Evolutionary conservation across 495 filamentous ascomycete genomes (phyloP), one percentile per base, ranked within the genome.

Genomic region (Neurospora sp.): DNA sequence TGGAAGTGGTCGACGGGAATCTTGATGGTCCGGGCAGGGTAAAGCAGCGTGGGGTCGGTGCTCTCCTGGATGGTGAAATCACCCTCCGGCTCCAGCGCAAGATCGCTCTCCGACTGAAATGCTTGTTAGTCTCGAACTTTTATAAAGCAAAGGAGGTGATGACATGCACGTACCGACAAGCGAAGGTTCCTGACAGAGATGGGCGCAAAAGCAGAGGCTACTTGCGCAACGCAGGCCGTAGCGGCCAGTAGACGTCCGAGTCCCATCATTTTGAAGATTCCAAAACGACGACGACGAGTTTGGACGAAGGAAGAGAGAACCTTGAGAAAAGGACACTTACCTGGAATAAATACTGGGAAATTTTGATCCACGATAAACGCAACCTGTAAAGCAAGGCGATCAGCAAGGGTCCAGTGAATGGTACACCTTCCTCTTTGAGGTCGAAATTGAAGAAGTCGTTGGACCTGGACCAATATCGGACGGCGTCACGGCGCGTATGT

Each of bases 1-100:
- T 89, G 90, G 83, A 92, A 94, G 76, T 93, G 90, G 81, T 94
- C 91, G 41, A 93, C 83, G 27, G 91, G 91, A 2, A 90, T 88
- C 7, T 87, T 86, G 75, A 94, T 79, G 76, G 89, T 90, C 81
- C 90, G 84, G 16, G 79, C 73, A 59, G 76, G 78, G 59, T 81
- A 81, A 31, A 76, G 54, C 5, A 69, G 27, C 7, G 74, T 39
- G 3, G 76, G 75, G 27, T 76, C 72, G 27, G 69, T 38, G 16
- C 39, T 74, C 72, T 44, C 70, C 41, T 70, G 38, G 12, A 23
- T 69, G 54, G 54, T 66, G 27, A 35, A 37, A 66, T 66, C 54
- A 37, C 54, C 54, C 54, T 66, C 54, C 1, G 54, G 54, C 7
- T 62, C 54, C 54, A 62, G 14, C 6, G 54, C 54, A 62, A 66